A percentile compares a stretch with the other conserved stretches of the same genome.
Conservation (phyloP, 768 basidiomycete species). For the Leccinum olivaceopallidum region DNA sequence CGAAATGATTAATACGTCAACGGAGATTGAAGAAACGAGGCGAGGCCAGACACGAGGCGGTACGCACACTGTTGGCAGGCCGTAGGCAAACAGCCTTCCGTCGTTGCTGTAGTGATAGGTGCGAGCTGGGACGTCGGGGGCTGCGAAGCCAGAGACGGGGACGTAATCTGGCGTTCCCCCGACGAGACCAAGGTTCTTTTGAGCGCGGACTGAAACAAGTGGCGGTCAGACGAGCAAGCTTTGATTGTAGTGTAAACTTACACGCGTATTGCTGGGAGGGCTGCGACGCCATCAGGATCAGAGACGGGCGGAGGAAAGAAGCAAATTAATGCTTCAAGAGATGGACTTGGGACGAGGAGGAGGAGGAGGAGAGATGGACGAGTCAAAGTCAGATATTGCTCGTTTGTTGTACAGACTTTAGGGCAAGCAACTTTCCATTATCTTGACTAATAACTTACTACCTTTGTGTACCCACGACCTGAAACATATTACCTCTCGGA, state of each 20-base stretch:
- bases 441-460: background rate
- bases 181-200: constrained; percentile 89
- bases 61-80: constrained; percentile 70
- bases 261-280: constrained; percentile 84
- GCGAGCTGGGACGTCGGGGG: constrained; percentile 71
- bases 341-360: constrained; percentile 5
- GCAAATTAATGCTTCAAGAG: constrained; percentile 82
- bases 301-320: constrained; percentile 46
- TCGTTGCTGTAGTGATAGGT: constrained; percentile 83
- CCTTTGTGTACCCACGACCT: background rate
- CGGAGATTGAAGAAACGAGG: constrained; percentile 11
- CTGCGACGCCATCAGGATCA: constrained; percentile 59
- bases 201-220: constrained; percentile 67
- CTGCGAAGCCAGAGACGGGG: constrained; percentile 59
- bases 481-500: background rate
- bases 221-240: constrained; percentile 17
- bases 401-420: constrained; percentile 13
- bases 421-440: constrained; percentile 14
- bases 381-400: constrained; percentile 21
- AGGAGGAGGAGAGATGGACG: constrained; percentile 21
- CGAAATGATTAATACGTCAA: constrained; percentile 9
- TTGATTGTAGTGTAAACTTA: constrained; percentile 41
- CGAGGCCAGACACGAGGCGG: constrained; percentile 15
- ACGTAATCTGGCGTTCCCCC: constrained; percentile 78
- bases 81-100: constrained; percentile 86